Conservation (phyloP, 768 basidiomycete genomes). For the Tulasnella sp. region DNA sequence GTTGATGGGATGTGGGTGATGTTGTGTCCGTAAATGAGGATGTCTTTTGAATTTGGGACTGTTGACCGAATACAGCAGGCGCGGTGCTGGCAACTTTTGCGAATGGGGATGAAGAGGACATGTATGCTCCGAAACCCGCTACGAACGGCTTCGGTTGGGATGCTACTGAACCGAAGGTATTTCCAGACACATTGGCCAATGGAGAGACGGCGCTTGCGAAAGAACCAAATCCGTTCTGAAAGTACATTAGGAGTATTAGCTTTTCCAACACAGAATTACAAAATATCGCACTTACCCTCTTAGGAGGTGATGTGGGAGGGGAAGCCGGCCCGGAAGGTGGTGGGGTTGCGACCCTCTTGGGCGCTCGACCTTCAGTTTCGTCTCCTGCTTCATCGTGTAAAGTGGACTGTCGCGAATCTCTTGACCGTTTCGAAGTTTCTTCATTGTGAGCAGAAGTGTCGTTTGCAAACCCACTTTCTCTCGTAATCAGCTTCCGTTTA, state of each 20-base stretch:
- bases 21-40: background rate
- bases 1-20: background rate
- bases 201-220: constrained; percentile 10
- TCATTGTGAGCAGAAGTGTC: background rate
- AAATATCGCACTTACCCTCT: background rate
- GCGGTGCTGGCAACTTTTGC: constrained; percentile 1
- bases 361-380: background rate
- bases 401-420: too few species aligned
- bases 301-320: background rate
- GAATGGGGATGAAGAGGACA: constrained; percentile 10
- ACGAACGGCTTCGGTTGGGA: constrained; percentile 1
- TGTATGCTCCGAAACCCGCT: constrained; percentile 4
- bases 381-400: background rate
- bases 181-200: constrained; percentile 11
- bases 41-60: background rate
- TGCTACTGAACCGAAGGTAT: background rate
- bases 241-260: background rate
- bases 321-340: background rate
- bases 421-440: constrained; percentile 6
- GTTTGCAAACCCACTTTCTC: constrained; percentile 2
- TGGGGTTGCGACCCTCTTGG: background rate
- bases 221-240: constrained; percentile 13
- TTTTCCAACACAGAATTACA: background rate
- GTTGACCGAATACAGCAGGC: constrained; percentile 1
- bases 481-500: constrained; percentile 9